These are phyloP conservation scores for Aaosphaeria pasadenensis DNA, from an alignment of 2,329 filamentous ascomycete genomes.

Conservation along the genomic window DNA sequence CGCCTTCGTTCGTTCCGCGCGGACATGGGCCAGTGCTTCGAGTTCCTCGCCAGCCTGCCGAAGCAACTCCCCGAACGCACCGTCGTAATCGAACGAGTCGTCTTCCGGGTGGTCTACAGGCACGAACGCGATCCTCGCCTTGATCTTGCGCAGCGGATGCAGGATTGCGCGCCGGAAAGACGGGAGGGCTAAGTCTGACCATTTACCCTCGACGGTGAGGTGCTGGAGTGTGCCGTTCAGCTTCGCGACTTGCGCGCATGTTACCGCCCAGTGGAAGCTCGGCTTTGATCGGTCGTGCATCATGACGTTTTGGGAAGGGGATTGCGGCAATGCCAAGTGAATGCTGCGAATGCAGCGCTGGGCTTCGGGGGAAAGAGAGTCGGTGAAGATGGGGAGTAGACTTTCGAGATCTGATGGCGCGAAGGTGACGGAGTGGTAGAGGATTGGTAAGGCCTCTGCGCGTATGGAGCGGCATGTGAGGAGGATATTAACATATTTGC, in stretches of 20 bases:
- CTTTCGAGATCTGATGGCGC: slow-evolving; percentile 10
- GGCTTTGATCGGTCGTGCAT: slow-evolving; percentile 2
- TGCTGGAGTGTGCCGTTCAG: slow-evolving; percentile 9
- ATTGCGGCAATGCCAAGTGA: slow-evolving; percentile 6
- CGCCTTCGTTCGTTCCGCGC: slow-evolving; percentile 5
- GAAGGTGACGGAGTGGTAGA: slow-evolving; percentile 17
- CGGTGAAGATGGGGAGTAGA: slow-evolving; percentile 18
- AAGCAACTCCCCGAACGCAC: slow-evolving; percentile 5
- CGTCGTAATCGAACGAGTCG: slow-evolving; percentile 1
- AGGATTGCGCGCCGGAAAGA: slow-evolving; percentile 6
- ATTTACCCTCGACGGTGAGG: slow-evolving; percentile 13
- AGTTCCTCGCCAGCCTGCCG: slow-evolving; percentile 5
- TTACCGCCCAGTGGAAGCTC: slow-evolving; percentile 20
- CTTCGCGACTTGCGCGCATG: slow-evolving; percentile 21
- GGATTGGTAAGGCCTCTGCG: slow-evolving; percentile 22
- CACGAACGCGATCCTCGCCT: slow-evolving; percentile 13
- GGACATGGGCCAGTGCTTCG: slow-evolving; percentile 1
- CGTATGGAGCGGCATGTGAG: slow-evolving; percentile 14
- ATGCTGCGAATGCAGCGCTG: slow-evolving; percentile 15
- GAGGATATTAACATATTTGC: slow-evolving; percentile 7
- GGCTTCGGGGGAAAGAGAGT: slow-evolving; percentile 10
- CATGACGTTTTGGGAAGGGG: neutral
- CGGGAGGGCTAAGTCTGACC: neutral
- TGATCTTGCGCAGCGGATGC: slow-evolving; percentile 18
- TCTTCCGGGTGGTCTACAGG: neutral